Evolutionary conservation across 192 early-diverging fungal species (phyloP), one percentile per base, ranked within the genome.

Genomic region (Paraglomus occultum): DNA sequence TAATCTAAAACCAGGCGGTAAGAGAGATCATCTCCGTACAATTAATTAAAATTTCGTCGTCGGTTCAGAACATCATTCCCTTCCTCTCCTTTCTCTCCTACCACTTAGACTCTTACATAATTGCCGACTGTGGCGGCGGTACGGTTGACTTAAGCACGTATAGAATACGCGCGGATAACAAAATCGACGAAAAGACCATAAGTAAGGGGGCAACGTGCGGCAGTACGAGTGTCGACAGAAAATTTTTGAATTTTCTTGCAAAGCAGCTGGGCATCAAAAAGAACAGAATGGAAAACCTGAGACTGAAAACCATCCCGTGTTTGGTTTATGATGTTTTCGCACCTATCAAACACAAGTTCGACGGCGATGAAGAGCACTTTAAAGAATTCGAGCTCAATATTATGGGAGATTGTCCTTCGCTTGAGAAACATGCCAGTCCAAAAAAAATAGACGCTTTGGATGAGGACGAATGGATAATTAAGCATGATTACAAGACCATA

Each of bases 181-280:
- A 71, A 22, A 51, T 85, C 2, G 76, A 76, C 20, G 83, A 85
- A 63, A 68, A 77, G 23, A 82, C 83, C 14, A 75, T 78, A 43
- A 77, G 83, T 9, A 64, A 72, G 8, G 81, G 81, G n/a, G 76
- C 73, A n/a, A 77, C 70, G 18, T 85, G 80, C 11, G 83, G 83
- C 1, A 77, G 75, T 5, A 67, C 77, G 40, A 82, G 77, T 70
- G 49, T 85, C 10, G 83, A 85, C 65, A 43, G 76, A 42, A 31
- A 45, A 0, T 64, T 64, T 15, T 6, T 64, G 10, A 47, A 64
- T 47, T 48, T 48, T 48, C 18, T 64, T 7, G 6, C n/a, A n/a
- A n/a, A n/a, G n/a, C 5, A 17, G 31, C 9, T 64, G 0, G 61
- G 61, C 1, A 31, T 31, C 31, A 31, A 31, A 64, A 2, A 47